Base-by-base conservation (phyloP, 805 yeast genomes). In the Candida maesae region DNA sequence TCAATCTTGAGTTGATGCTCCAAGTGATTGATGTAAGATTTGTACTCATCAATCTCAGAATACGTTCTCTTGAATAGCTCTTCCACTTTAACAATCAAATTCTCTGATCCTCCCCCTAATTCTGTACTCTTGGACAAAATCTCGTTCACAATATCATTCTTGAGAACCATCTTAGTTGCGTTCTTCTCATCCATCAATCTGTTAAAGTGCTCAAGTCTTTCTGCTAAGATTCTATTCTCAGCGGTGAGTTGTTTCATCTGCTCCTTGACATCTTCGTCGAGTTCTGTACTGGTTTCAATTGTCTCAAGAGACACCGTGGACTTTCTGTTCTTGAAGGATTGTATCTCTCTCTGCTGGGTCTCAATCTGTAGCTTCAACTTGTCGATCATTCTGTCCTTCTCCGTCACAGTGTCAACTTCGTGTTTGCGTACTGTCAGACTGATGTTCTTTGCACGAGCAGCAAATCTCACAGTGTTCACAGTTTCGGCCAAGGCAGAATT, bases 361-460 rank as follows among this genome's bases (percentile, higher is more conserved):
- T 80, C 85, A n/a, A 86, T 65, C 27, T 84, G 81, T 20, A 64
- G 64, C 38, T 71, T 67, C 39, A 88, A 67, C 35, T 73, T 76
- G 45, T 74, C 78, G 14, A 86, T 74, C 10, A 78, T 58, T 36
- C 66, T 73, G 34, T 74, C 76, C 15, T 70, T 73, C 13, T 71
- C 80, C 2, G 58, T 58, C 3, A 63, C 56, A n/a, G 58, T 47
- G 26, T 55, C 50, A 20, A 52, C 20, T 28, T 71, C 75, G 50
- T 73, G 72, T 44, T 74, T 74, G 38, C 74, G 74, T 6, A 86
- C 95, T 40, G 71, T 73, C 53, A 90, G 72, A 11, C 79, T 71
- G 37, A 93, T 79, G 59, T 91, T 88, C 55, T 89, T 90, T 2
- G 98, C 97, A 45, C 96, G 70, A 0, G 95, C 85, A 0, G 96